A percentile compares a stretch with the other conserved stretches of the same genome.
phyloP scores from a whole-genome alignment of 2,329 filamentous ascomycete species.

The Dactylellina leptospora region DNA sequence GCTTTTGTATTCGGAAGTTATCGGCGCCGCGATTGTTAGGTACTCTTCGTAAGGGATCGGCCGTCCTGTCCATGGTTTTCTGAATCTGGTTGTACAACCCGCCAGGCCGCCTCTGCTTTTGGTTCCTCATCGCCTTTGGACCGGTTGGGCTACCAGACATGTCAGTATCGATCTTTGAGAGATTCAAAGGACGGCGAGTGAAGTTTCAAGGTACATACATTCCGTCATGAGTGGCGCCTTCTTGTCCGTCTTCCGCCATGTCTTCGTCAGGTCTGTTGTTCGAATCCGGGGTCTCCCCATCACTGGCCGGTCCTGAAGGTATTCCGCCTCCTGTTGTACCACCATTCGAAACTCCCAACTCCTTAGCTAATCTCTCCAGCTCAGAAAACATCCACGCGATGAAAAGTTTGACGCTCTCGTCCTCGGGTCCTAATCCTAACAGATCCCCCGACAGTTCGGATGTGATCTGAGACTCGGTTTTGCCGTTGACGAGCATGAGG shows the following conservation, averaged over 20 bases:
- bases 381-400: conserved; percentile 93
- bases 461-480: conserved; percentile 88
- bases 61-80: conserved; percentile 79
- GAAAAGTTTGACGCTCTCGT: conserved; percentile 82
- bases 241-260: conserved; percentile 70
- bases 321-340: conserved; percentile 59
- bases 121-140: conserved; percentile 89
- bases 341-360: conserved; percentile 65
- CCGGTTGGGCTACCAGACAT: conserved; percentile 78
- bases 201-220: conserved; percentile 71
- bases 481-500: conserved; percentile 95
- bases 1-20: conserved; percentile 79
- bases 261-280: conserved; percentile 71
- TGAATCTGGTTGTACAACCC: conserved; percentile 87
- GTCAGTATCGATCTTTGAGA: conserved; percentile 54
- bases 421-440: conserved; percentile 80
- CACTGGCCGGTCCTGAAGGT: conserved; percentile 21
- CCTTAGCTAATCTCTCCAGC: conserved; percentile 72
- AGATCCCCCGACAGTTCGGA: conserved; percentile 87
- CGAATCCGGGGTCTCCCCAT: conserved; percentile 35
- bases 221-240: conserved; percentile 63
- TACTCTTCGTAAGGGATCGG: conserved; percentile 82
- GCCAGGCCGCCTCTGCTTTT: conserved; percentile 70
- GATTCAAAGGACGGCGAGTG: conserved; percentile 5
- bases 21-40: conserved; percentile 69